Conservation (phyloP, 129 eudicot genomes). For the Escallonia herrerae region DNA sequence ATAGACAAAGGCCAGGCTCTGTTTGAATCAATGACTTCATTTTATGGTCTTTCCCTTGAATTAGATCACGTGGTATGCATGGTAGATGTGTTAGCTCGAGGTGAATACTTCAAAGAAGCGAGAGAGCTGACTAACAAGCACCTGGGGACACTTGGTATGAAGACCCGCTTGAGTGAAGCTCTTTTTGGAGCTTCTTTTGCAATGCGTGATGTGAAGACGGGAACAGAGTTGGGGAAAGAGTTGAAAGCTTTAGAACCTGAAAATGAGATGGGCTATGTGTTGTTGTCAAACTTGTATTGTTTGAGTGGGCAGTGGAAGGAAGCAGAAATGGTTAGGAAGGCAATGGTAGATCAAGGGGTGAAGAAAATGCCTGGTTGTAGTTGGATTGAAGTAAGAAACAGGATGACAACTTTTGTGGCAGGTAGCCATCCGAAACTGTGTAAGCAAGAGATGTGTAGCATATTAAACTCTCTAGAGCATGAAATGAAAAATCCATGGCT, state of each 20-base stretch:
- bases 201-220: slow-evolving; percentile 34
- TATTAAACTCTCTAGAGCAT: slow-evolving; percentile 40
- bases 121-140: slow-evolving; percentile 31
- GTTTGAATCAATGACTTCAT: slow-evolving; percentile 45
- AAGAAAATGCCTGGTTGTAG: slow-evolving; percentile 75
- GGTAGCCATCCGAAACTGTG: slow-evolving; percentile 29
- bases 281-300: slow-evolving; percentile 69
- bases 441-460: slow-evolving; percentile 29
- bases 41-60: slow-evolving; percentile 44
- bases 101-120: slow-evolving; percentile 63
- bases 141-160: slow-evolving; percentile 12
- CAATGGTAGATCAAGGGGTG: slow-evolving; percentile 48
- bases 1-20: slow-evolving; percentile 32
- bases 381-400: slow-evolving; percentile 64
- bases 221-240: slow-evolving; percentile 29
- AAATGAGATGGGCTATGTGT: slow-evolving; percentile 62
- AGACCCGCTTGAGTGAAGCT: slow-evolving; percentile 33
- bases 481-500: slow-evolving; percentile 41
- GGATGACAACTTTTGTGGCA: slow-evolving; percentile 42
- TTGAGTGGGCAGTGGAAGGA: slow-evolving; percentile 68
- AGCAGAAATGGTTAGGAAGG: slow-evolving; percentile 62
- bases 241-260: slow-evolving; percentile 37
- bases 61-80: slow-evolving; percentile 62
- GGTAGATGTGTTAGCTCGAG: slow-evolving; percentile 75
- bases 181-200: slow-evolving; percentile 54